Conservation (phyloP, 2,329 filamentous ascomycete genomes). For the Daldinia sp. region DNA sequence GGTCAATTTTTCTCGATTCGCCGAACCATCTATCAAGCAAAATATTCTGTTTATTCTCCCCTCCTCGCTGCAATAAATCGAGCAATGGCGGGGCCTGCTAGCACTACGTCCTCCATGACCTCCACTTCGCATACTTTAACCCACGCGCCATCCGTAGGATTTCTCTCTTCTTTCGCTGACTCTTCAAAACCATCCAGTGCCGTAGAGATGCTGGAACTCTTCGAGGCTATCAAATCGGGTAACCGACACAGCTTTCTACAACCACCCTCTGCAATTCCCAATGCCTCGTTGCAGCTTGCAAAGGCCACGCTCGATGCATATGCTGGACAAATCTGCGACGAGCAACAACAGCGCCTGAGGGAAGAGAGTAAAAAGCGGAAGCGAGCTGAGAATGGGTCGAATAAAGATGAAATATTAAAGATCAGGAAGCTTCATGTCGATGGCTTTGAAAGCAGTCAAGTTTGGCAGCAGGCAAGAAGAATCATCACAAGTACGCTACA, state of each 20-base stretch:
- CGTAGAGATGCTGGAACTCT: constrained; percentile 58
- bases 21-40: constrained; percentile 4
- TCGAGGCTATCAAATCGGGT: constrained; percentile 64
- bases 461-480: constrained; percentile 92
- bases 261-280: constrained; percentile 71
- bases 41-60: constrained; percentile 1
- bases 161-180: constrained; percentile 49
- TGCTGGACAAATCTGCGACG: constrained; percentile 75
- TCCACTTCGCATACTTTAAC: constrained; percentile 72
- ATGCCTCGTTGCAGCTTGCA: constrained; percentile 75
- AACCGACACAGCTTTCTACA: constrained; percentile 80
- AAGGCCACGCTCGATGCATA: constrained; percentile 83
- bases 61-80: constrained; percentile 9
- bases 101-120: constrained; percentile 67
- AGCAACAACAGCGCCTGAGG: constrained; percentile 73
- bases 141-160: constrained; percentile 55
- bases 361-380: constrained; percentile 80
- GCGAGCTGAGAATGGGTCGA: constrained; percentile 58
- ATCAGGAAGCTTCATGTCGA: constrained; percentile 84
- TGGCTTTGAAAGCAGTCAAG: constrained; percentile 86
- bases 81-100: constrained; percentile 50
- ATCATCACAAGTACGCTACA: constrained; percentile 70
- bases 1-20: constrained; percentile 20
- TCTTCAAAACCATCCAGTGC: constrained; percentile 44
- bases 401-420: constrained; percentile 67